A percentile compares a stretch with the other conserved stretches of the same genome.
phyloP scores from a whole-genome alignment of 73 alveolate species.

The Effrenium voratum region DNA sequence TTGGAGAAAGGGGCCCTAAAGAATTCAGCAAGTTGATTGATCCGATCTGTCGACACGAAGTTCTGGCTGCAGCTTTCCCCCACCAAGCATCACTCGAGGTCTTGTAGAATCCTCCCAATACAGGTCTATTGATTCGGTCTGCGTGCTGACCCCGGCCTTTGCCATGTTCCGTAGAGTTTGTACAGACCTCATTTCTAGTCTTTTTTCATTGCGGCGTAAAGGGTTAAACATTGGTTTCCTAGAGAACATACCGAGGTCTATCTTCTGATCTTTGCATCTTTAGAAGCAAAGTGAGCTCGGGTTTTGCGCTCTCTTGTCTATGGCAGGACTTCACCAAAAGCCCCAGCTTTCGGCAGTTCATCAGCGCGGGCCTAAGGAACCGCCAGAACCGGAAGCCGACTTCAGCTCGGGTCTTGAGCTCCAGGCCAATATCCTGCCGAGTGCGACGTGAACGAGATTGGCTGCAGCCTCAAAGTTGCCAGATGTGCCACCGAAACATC shows the following conservation, averaged over 20 bases:
- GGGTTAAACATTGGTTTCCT: too few relatives aligned
- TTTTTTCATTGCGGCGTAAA: too few relatives aligned
- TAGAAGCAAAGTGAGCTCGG: background rate
- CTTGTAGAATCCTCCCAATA: too few relatives aligned
- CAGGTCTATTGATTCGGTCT: too few relatives aligned
- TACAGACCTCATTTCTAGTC: too few relatives aligned
- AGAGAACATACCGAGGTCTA: background rate
- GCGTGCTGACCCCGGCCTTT: background rate
- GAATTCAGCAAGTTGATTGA: too few relatives aligned
- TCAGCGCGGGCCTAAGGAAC: background rate
- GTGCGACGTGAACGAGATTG: slow-evolving; percentile 76
- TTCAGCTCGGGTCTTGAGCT: background rate
- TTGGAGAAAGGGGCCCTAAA: too few relatives aligned
- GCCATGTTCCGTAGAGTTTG: background rate
- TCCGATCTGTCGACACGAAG: too few relatives aligned
- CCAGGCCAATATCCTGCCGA: slow-evolving; percentile 30
- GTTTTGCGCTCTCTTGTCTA: background rate
- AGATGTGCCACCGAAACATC: too few relatives aligned
- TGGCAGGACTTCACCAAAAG: slow-evolving; percentile 36
- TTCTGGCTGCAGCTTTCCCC: too few relatives aligned
- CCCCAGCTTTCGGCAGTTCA: slow-evolving; percentile 18
- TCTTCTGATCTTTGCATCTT: background rate
- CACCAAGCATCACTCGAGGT: too few relatives aligned
- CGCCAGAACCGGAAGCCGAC: background rate
- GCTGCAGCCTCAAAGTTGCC: background rate